A percentile compares a stretch with the other conserved stretches of the same genome.
Conservation (phyloP, 2,329 filamentous ascomycete species). For the Stemphylium vesicarium region DNA sequence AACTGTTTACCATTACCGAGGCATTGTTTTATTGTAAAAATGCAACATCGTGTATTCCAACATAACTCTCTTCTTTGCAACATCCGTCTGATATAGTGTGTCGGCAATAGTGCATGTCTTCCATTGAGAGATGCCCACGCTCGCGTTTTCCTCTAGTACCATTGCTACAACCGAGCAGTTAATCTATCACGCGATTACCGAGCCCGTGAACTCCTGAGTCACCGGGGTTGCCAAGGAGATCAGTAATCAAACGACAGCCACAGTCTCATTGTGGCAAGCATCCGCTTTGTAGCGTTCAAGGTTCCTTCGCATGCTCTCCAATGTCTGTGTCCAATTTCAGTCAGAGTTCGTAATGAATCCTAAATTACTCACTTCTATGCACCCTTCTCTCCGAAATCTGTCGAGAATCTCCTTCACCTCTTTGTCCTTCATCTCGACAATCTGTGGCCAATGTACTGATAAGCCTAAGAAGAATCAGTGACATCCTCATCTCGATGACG, state of each 20-base stretch:
- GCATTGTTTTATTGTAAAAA: too few species aligned
- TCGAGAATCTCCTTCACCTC: slow-evolving; percentile 6
- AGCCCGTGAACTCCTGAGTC: neutral
- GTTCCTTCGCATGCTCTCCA: slow-evolving; percentile 7
- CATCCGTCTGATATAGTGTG: too few species aligned
- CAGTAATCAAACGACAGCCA: neutral
- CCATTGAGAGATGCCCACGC: too few species aligned
- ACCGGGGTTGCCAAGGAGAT: neutral
- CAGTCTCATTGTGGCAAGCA: neutral
- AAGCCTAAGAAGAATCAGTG: neutral
- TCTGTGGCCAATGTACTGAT: neutral
- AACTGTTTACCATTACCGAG: neutral
- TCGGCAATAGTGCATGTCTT: too few species aligned
- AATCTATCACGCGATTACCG: too few species aligned
- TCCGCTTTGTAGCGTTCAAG: neutral
- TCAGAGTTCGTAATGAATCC: neutral
- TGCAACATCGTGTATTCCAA: too few species aligned
- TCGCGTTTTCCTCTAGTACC: too few species aligned
- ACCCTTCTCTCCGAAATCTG: neutral
- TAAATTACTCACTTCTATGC: neutral
- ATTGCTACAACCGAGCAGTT: too few species aligned
- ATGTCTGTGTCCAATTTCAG: slow-evolving; percentile 5
- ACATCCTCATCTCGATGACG: neutral
- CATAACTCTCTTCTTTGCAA: too few species aligned
- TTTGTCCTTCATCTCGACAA: slow-evolving; percentile 2